Base-by-base conservation (phyloP, 148 eudicot genomes). In the Amaranthus palmeri region DNA sequence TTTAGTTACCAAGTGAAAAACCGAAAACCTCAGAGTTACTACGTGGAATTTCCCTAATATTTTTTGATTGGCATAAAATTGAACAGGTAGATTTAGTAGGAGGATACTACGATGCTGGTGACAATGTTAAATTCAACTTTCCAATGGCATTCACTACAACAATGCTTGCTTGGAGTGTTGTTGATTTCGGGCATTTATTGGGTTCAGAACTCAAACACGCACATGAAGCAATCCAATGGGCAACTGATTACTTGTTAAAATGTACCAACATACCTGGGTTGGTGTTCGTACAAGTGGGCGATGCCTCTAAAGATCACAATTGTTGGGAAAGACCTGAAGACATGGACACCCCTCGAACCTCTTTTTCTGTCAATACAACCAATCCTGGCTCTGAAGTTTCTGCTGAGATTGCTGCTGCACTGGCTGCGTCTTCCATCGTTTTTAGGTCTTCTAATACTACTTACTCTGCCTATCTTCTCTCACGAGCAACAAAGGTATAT, bases 281-380 rank as follows among this genome's bases (percentile, higher is more conserved):
- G 0, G 86, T 86, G 4, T 84, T 61, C 59, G 89, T 77, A 8
- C 88, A 85, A 68, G 93, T 88, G 11, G 93, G 90, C 1, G 82
- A 86, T 3, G 86, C 83, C 10, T 62, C 65, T 4, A 71, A 67
- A 14, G 90, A 88, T 76, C 93, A 88, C 58, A 76, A 82, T 25
- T 88, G 93, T 56, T 86, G 93, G 93, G 84, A 86, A 52, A 65
- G 92, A 62, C 93, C 93, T 0, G 93, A 88, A 64, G 93, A 88
- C 10, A 88, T 88, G 93, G 88, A 85, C 66, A 88, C 90, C 18
- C 83, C 79, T 12, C 83, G 92, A 11, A 88, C 86, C 0, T 53
- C 78, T 13, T 84, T 77, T 13, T 78, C 81, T 0, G 86, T 88
- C 5, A 81, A 61, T 42, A 18, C 44, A 13, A 43, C 71, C 2